A percentile compares a stretch with the other conserved stretches of the same genome.
Conservation (phyloP, 257 asterid species). For the Voacanga thouarsii region DNA sequence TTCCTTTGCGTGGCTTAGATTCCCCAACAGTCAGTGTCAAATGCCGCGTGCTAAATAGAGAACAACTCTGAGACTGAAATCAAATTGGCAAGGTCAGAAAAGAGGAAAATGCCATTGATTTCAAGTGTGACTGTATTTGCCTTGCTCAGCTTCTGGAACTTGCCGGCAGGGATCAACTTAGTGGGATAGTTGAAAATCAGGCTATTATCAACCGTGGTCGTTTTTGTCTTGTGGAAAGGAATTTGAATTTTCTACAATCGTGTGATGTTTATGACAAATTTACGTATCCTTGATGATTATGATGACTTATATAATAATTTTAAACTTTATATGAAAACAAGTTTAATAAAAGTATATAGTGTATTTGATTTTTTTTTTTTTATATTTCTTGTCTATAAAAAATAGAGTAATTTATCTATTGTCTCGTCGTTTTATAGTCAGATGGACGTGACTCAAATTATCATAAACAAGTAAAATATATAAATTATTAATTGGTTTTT, state of each 20-base stretch:
- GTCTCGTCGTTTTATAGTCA: no score
- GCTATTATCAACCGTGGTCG: neutral
- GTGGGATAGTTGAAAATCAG: neutral
- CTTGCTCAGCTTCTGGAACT: neutral
- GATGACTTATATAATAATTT: no score
- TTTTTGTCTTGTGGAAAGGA: no score
- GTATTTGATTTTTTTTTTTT: no score
- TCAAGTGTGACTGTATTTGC: neutral
- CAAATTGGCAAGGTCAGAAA: neutral
- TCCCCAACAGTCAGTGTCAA: neutral
- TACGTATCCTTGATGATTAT: neutral
- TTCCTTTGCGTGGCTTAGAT: neutral
- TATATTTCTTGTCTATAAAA: no score
- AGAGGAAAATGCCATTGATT: neutral
- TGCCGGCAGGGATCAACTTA: neutral
- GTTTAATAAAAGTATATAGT: no score
- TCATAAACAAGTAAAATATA: no score
- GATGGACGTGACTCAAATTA: no score
- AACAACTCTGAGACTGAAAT: neutral
- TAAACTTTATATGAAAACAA: no score
- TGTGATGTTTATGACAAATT: neutral
- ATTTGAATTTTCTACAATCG: neutral
- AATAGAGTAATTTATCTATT: no score
- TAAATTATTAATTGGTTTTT: no score
- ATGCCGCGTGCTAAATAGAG: conserved; percentile 16